Base-by-base conservation (phyloP, 805 yeast genomes). In the Diddensiella transvaalensis region DNA sequence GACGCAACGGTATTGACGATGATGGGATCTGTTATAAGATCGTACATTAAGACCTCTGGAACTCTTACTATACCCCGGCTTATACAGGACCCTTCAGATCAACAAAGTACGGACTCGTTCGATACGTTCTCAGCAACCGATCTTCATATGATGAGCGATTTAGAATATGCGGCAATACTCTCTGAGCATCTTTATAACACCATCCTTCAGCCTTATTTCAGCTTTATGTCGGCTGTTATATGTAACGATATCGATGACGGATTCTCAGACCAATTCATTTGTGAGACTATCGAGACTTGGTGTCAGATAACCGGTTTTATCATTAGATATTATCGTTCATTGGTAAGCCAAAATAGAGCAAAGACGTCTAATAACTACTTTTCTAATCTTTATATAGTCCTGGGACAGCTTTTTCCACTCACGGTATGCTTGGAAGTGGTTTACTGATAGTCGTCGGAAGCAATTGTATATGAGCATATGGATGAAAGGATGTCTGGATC, bases 341-440 rank as follows among this genome's bases (percentile, higher is more conserved):
- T 35, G 15, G 38, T 35, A 35, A 35, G 38, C 38, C 8, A 8
- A 15, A 35, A 6, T n/a, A 6, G 17, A 35, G 15, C 17, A n/a
- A n/a, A n/a, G 8, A n/a, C 15, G 13, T 26, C 13, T 26, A 13
- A 26, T 13, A 8, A 10, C 21, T 10, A 10, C 8, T 35, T 35
- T 8, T 15, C 17, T 15, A 17, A 6, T 6, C 15, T 6, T 10
- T 6, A 35, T 35, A 3, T 22, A 29, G 17, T 15, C 21, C 4
- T 44, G 48, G 48, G 24, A 24, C 26, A 22, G 37, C 3, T 44
- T 44, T 24, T 22, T 44, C 18, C 10, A 23, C 17, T 44, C 48
- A 3, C 17, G 17, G n/a, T 44, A 24, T 35, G 23, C 43, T 17
- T 44, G 48, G 48, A 24, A 24, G 17, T 44, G 48, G 48, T 37